Evolutionary conservation across 768 basidiomycete genomes (phyloP).

Genomic region (Amyloporia xantha): DNA sequence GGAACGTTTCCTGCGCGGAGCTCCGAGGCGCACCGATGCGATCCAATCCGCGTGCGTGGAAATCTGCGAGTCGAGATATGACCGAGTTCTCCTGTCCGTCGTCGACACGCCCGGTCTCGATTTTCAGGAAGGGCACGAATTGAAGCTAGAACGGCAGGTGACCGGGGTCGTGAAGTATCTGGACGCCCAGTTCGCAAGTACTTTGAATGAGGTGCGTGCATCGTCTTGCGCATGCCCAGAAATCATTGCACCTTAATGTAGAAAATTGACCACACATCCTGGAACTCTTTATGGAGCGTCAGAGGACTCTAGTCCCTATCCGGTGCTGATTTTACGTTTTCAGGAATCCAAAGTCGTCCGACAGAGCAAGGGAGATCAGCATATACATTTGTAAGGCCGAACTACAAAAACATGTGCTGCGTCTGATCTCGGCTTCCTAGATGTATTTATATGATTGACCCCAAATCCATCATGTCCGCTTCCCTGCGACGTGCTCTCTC

Average conservation of each 20-base stretch:
- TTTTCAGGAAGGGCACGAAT: conserved; percentile 63
- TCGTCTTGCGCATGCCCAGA: no score
- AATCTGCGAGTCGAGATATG: conserved; percentile 78
- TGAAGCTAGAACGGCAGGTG: conserved; percentile 76
- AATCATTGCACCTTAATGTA: no score
- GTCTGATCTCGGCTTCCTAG: conserved; percentile 30
- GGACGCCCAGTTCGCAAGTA: conserved; percentile 77
- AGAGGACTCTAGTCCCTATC: no score
- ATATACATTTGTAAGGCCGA: conserved; percentile 72
- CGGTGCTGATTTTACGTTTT: no score
- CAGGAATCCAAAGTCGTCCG: conserved; percentile 87
- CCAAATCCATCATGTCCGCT: conserved; percentile 56
- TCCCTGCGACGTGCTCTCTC: conserved; percentile 44
- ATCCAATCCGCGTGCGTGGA: conserved; percentile 71
- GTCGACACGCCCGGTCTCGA: conserved; percentile 86
- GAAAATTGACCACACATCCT: no score
- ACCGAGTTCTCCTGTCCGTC: conserved; percentile 71
- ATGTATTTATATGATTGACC: conserved; percentile 84
- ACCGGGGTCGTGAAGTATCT: conserved; percentile 68
- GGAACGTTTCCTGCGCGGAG: conserved; percentile 56
- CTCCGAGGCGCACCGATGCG: conserved; percentile 50
- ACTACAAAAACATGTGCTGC: neutral
- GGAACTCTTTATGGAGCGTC: no score
- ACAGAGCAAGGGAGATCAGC: conserved; percentile 83
- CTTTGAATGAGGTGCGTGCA: conserved; percentile 70